Evolutionary conservation across 1,284 basidiomycete genomes (phyloP).

Genomic region (Trametes sp.): DNA sequence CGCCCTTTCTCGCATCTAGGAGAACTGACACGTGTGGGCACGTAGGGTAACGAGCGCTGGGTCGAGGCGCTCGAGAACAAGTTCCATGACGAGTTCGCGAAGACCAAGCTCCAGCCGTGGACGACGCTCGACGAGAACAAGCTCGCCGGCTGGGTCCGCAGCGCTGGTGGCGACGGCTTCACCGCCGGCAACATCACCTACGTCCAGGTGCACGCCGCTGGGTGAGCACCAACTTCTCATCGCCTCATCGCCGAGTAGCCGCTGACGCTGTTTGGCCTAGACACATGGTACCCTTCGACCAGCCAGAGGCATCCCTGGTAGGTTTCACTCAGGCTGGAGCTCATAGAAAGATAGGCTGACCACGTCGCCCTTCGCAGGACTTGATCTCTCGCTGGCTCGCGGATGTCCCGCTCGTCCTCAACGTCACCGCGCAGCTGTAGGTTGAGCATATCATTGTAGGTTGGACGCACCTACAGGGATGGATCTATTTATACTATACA

Average conservation of each 20-base stretch:
- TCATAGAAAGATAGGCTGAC: not conserved
- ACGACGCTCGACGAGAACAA: slow-evolving; percentile 53
- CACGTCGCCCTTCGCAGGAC: slow-evolving; percentile 22
- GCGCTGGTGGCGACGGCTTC: slow-evolving; percentile 64
- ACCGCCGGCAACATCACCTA: slow-evolving; percentile 81
- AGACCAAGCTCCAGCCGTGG: slow-evolving; percentile 62
- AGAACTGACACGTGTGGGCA: slow-evolving; percentile 4
- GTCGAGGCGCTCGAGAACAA: slow-evolving; percentile 67
- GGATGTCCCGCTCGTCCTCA: slow-evolving; percentile 32
- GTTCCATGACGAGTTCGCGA: slow-evolving; percentile 72
- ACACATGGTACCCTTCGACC: slow-evolving; percentile 42
- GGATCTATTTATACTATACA: not conserved
- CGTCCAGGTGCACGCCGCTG: slow-evolving; percentile 75
- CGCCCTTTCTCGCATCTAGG: not conserved
- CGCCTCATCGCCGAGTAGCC: not conserved
- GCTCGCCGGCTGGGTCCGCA: slow-evolving; percentile 64
- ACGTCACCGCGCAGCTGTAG: slow-evolving; percentile 14
- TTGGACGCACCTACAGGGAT: no score
- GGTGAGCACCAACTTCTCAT: slow-evolving; percentile 51
- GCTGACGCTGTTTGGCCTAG: slow-evolving; percentile 11
- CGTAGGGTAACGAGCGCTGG: slow-evolving; percentile 79
- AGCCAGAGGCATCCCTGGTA: slow-evolving; percentile 39
- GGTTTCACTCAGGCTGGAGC: not conserved
- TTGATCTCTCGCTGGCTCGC: slow-evolving; percentile 35
- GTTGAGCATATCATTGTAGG: no score